Conservation (phyloP, 768 basidiomycete genomes). For the Macrolepiota albuminosa region DNA sequence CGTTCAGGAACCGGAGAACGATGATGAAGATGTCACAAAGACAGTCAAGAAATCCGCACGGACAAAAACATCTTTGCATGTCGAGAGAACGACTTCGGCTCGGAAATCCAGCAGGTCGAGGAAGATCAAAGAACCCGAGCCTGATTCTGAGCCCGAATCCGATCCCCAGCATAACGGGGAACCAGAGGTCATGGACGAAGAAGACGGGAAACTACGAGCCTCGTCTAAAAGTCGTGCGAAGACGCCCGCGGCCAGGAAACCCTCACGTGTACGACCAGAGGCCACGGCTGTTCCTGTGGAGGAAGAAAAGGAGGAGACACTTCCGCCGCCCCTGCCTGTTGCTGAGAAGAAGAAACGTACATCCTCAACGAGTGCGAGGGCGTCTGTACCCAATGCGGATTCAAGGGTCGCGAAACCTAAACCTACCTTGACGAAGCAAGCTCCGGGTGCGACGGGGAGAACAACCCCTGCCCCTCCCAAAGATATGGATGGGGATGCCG, state of each 20-base stretch:
- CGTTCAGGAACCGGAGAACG: conserved; percentile 1
- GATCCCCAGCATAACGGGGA: conserved; percentile 2
- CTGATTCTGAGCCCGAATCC: background rate
- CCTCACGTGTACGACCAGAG: conserved; percentile 21
- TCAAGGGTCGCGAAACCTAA: background rate
- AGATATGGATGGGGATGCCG: background rate
- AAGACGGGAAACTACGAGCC: conserved; percentile 8
- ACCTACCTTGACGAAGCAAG: background rate
- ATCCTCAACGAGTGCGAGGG: background rate
- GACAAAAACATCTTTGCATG: conserved; percentile 3
- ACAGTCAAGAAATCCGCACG: conserved; percentile 13
- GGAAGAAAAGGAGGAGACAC: conserved; percentile 16
- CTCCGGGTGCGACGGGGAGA: conserved; percentile 4
- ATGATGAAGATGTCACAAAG: conserved; percentile 4
- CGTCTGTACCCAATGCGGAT: background rate
- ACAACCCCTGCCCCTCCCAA: background rate
- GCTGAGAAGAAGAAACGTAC: background rate
- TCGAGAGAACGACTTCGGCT: background rate
- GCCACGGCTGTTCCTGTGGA: conserved; percentile 5
- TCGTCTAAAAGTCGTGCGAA: conserved; percentile 10
- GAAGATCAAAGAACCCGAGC: conserved; percentile 4
- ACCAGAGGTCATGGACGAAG: conserved; percentile 7
- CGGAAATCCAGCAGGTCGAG: conserved; percentile 9
- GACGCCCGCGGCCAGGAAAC: conserved; percentile 3
- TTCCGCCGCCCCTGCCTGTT: conserved; percentile 7